Conservation (phyloP, 106 monocot species). For the Cymbidium sinense region DNA sequence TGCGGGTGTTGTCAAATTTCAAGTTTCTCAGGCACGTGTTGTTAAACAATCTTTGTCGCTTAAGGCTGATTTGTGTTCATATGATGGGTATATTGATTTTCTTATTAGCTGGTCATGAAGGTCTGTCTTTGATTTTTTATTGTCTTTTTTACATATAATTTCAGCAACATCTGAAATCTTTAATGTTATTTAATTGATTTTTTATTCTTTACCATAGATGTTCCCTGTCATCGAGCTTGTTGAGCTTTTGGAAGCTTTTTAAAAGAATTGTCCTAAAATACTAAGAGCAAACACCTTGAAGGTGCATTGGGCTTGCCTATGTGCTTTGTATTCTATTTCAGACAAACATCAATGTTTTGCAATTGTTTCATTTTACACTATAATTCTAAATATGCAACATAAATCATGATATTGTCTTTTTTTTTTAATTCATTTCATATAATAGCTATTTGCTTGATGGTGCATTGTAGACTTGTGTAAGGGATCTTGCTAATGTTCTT, state of each 20-base stretch:
- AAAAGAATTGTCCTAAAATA: slow-evolving; percentile 68
- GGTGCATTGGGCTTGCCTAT: slow-evolving; percentile 26
- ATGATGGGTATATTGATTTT: slow-evolving; percentile 95
- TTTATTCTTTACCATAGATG: slow-evolving; percentile 34
- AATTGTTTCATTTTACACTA: background rate
- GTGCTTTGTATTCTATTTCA: background rate
- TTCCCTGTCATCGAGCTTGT: slow-evolving; percentile 74
- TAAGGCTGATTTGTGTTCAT: slow-evolving; percentile 61
- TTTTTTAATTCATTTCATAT: background rate
- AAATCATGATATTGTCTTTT: background rate
- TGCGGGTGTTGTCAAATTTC: slow-evolving; percentile 76
- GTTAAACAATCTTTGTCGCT: slow-evolving; percentile 68
- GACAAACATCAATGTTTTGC: background rate
- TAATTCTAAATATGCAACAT: background rate
- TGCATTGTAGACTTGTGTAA: slow-evolving; percentile 67
- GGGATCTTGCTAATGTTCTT: slow-evolving; percentile 79
- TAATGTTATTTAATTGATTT: background rate
- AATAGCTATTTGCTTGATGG: background rate
- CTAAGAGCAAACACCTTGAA: slow-evolving; percentile 91
- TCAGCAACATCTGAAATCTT: background rate
- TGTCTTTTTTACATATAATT: background rate
- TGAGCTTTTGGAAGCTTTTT: slow-evolving; percentile 79
- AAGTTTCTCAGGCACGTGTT: slow-evolving; percentile 63
- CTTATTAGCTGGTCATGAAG: slow-evolving; percentile 71
- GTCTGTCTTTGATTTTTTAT: slow-evolving; percentile 13